Base-by-base conservation (phyloP, 1,139 yeast species). In the Pneumocystis wakefieldiae region DNA sequence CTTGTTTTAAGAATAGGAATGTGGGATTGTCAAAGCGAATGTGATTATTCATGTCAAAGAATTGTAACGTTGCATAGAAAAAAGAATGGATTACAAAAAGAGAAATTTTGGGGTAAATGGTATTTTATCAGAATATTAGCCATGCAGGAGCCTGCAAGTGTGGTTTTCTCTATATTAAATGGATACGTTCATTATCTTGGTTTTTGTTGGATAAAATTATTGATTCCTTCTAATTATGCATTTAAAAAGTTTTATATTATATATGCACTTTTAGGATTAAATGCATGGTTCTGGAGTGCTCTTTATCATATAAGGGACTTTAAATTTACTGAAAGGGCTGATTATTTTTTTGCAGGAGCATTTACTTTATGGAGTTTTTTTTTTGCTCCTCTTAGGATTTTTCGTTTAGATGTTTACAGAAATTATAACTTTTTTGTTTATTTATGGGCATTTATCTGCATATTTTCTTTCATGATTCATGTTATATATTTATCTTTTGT, bases 91-190 rank as follows among this genome's bases (percentile, higher is more conserved):
- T 79, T 81, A 63, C 83, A 82, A 64, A 76, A 88, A 1, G 80
- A 80, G 61, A 98, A 92, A 72, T 92, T 89, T 74, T 97, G 92
- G 73, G 98, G 98, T 0, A 92, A 92, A 74, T 92, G 98, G 98
- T 97, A 97, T 1, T 92, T 92, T 70, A 68, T 77, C 58, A 78
- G 98, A 64, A 71, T 86, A 0, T 74, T 78, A 24, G 95, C 95
- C 0, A 77, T 87, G 38, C 98, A 92, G 72, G 98, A 92, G 72
- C 76, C 90, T 0, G 86, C 85, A 17, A 85, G 95, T n/a, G 83
- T 86, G 1, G 38, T 89, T 1, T 92, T 92, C 73, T 87, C 96
- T 14, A 68, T 91, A 10, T 84, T 88, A 8, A 92, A 92, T 72
- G 82, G 88, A 64, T 68, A 83, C 19, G 95, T 95, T 1, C 95